Conservation (phyloP, 768 basidiomycete genomes). For the Collybia nuda region DNA sequence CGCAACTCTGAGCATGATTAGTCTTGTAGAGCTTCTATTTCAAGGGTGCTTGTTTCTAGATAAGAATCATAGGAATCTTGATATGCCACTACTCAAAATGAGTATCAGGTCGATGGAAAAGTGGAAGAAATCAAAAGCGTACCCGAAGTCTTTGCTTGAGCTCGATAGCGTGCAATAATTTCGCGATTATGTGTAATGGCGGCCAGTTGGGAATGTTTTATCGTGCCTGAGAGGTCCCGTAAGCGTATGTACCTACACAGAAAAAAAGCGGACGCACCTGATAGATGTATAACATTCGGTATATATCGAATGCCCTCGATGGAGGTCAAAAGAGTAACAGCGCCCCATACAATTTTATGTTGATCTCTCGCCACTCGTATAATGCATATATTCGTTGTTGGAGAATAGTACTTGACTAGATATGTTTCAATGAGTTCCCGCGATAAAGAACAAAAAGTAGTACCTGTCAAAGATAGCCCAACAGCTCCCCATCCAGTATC, state of each 20-base stretch:
- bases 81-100: conserved; percentile 42
- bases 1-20: conserved; percentile 22
- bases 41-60: conserved; percentile 53
- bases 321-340: conserved; percentile 63
- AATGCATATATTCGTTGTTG: conserved; percentile 80
- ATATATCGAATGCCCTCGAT: conserved; percentile 62
- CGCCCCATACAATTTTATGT: conserved; percentile 78
- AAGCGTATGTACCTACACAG: background rate
- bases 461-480: conserved; percentile 68
- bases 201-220: conserved; percentile 80
- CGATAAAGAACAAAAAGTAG: conserved; percentile 10
- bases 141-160: conserved; percentile 54
- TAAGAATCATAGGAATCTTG: conserved; percentile 62
- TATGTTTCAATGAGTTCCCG: conserved; percentile 1
- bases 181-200: conserved; percentile 74
- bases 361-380: conserved; percentile 84
- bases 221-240: conserved; percentile 59
- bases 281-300: conserved; percentile 79
- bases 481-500: conserved; percentile 87
- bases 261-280: conserved; percentile 50
- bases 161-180: conserved; percentile 66
- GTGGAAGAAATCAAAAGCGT: conserved; percentile 10
- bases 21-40: conserved; percentile 69
- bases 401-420: conserved; percentile 87
- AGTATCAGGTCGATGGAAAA: background rate